Conservation (phyloP, 495 filamentous ascomycete species). For the Lasiosphaeria miniovina region DNA sequence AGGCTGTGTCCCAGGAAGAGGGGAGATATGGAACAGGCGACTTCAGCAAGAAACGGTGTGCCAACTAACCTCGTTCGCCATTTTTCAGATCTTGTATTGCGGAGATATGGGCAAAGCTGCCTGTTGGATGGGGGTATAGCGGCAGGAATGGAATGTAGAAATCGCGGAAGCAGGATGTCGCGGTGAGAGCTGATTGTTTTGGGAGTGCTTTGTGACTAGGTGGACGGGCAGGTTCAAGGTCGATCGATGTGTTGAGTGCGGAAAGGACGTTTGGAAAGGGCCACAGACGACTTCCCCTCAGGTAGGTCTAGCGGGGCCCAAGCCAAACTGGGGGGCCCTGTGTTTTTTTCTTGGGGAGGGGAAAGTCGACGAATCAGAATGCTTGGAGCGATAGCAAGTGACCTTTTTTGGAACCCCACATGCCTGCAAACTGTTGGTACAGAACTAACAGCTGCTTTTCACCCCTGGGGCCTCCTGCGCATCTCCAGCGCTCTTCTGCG, state of each 20-base stretch:
- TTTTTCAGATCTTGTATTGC: slow-evolving; percentile 30
- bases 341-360: slow-evolving; percentile 20
- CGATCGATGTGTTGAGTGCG: slow-evolving; percentile 24
- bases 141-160: slow-evolving; percentile 5
- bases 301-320: slow-evolving; percentile 21
- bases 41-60: slow-evolving; percentile 17
- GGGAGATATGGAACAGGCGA: slow-evolving; percentile 31
- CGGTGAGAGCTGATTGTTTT: slow-evolving; percentile 25
- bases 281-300: slow-evolving; percentile 23
- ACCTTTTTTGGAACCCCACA: slow-evolving; percentile 9
- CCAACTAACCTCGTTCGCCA: slow-evolving; percentile 66
- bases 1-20: slow-evolving; percentile 21
- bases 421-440: too few relatives aligned
- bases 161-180: slow-evolving; percentile 14
- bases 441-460: neutral
- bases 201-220: slow-evolving; percentile 33
- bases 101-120: slow-evolving; percentile 27
- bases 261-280: slow-evolving; percentile 28
- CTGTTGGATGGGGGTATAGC: slow-evolving; percentile 17
- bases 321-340: slow-evolving; percentile 23
- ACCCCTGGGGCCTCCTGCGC: neutral
- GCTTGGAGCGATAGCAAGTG: slow-evolving; percentile 21
- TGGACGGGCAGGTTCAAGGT: slow-evolving; percentile 23
- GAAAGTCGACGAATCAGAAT: slow-evolving; percentile 20
- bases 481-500: too few relatives aligned